Percentiles rank a stretch among this genome's conserved stretches.
Conservation (phyloP, 2,329 filamentous ascomycete genomes). For the Exophiala lecanii-corni region DNA sequence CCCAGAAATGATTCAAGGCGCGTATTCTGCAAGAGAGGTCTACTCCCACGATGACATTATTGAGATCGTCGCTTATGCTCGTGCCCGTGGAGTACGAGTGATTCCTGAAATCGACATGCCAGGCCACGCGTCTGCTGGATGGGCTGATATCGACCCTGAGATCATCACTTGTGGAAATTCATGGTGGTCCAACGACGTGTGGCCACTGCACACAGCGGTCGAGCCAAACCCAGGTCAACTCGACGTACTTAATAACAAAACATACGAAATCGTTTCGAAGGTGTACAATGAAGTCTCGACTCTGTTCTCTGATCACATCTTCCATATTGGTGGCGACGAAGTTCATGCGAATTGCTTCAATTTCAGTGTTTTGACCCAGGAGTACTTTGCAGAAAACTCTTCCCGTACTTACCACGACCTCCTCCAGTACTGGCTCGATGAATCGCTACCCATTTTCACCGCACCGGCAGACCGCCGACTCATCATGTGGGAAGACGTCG, state of each 20-base stretch:
- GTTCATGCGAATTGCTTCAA: slow-evolving; percentile 55
- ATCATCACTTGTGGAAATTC: slow-evolving; percentile 54
- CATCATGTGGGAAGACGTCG: slow-evolving; percentile 56
- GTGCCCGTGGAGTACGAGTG: slow-evolving; percentile 54
- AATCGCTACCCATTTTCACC: slow-evolving; percentile 48
- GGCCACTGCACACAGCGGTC: slow-evolving; percentile 51
- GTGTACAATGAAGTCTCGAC: slow-evolving; percentile 51
- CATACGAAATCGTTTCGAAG: slow-evolving; percentile 50
- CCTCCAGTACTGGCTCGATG: slow-evolving; percentile 52
- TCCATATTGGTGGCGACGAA: slow-evolving; percentile 55
- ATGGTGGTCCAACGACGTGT: slow-evolving; percentile 59
- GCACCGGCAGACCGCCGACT: slow-evolving; percentile 45
- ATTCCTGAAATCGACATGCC: slow-evolving; percentile 62
- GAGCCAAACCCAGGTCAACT: slow-evolving; percentile 55
- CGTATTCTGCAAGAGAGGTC: slow-evolving; percentile 48
- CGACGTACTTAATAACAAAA: slow-evolving; percentile 52
- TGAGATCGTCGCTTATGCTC: slow-evolving; percentile 46
- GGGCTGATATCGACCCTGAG: slow-evolving; percentile 52
- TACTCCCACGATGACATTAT: slow-evolving; percentile 43
- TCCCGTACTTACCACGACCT: slow-evolving; percentile 50
- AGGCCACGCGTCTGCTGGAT: slow-evolving; percentile 52
- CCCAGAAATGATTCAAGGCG: slow-evolving; percentile 51
- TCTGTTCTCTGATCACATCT: slow-evolving; percentile 50
- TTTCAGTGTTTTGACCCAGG: slow-evolving; percentile 46
- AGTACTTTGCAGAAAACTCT: slow-evolving; percentile 49